Conservation (phyloP, 768 basidiomycete species). For the Asterophora lycoperdoides region DNA sequence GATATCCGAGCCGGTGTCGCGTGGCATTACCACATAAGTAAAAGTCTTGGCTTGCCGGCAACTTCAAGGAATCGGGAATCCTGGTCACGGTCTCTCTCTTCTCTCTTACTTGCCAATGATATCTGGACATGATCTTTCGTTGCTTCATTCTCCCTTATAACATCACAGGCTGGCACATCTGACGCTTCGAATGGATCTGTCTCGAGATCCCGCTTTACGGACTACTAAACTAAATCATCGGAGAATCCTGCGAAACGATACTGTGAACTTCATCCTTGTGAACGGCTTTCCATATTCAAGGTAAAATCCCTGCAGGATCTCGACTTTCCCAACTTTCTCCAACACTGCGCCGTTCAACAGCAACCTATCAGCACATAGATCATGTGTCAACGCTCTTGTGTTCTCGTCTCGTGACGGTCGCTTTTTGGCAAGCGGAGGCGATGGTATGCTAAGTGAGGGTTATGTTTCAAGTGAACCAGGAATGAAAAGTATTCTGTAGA, state of each 20-base stretch:
- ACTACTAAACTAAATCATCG: neutral
- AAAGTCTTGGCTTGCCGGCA: too few relatives aligned
- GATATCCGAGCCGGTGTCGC: too few relatives aligned
- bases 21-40: too few relatives aligned
- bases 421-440: constrained; percentile 66
- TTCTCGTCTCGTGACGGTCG: constrained; percentile 59
- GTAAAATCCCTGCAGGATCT: constrained; percentile 15
- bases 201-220: constrained; percentile 4
- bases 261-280: constrained; percentile 18
- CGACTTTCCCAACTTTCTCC: neutral
- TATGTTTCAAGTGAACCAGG: neutral
- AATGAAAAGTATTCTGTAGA: constrained; percentile 32
- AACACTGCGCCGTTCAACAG: constrained; percentile 16
- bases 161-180: neutral
- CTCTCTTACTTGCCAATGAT: too few relatives aligned
- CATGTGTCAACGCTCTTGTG: constrained; percentile 61
- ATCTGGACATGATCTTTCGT: too few relatives aligned
- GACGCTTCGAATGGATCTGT: neutral
- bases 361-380: constrained; percentile 43
- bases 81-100: too few relatives aligned
- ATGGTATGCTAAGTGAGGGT: constrained; percentile 40
- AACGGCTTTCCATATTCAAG: constrained; percentile 38
- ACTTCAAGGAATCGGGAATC: too few relatives aligned
- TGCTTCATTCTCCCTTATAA: neutral
- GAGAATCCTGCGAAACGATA: constrained; percentile 11